Evolutionary conservation across 2,329 filamentous ascomycete species (phyloP), one percentile per base, ranked within the genome.

Genomic region (Claviceps cyperi): DNA sequence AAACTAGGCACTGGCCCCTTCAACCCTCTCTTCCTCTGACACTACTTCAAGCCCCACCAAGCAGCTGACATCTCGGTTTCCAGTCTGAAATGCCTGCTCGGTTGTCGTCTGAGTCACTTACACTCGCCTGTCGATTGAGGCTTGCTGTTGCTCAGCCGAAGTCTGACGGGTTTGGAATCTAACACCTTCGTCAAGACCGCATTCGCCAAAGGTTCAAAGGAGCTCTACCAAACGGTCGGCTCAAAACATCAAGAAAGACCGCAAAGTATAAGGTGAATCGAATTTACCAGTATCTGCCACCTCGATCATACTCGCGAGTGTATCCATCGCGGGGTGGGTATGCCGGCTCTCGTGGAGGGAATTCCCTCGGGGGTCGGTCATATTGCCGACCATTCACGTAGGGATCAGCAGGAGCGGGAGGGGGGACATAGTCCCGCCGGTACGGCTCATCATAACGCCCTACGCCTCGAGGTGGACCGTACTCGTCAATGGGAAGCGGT

Each of bases 371-470:
- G 36, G 73, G 73, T 17, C 76, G 74, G 50, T 80, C 76, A 55
- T 81, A 81, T 28, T 65, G 66, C 43, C 77, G 71, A 43, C 74
- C 75, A 55, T 76, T 77, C 57, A 67, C 70, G 58, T 83, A 83
- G 46, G 78, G 77, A 52, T 82, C 79, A 47, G 80, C 75, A 50
- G 81, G 74, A 52, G 81, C 75, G 50, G 81, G 74, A 51, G 81
- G 74, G 46, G 80, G 78, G 55, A 81, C 77, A 60, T 84, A 77
- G 61, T 84, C 78, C 56, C 81, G 73, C 57, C 80, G 77, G 68
- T 91, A 92, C 32, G 84, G 83, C 59, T 92, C 87, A 52, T 89
- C 84, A 60, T 85, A 86, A 52, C 84, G 72, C 28, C 28, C 28
- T 11, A 32, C 28, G 56, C 77, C 74, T 54, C 84, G 78, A 55